Base-by-base conservation (phyloP, 371 early-diverging fungal genomes). In the Apophysomyces ossiformis region DNA sequence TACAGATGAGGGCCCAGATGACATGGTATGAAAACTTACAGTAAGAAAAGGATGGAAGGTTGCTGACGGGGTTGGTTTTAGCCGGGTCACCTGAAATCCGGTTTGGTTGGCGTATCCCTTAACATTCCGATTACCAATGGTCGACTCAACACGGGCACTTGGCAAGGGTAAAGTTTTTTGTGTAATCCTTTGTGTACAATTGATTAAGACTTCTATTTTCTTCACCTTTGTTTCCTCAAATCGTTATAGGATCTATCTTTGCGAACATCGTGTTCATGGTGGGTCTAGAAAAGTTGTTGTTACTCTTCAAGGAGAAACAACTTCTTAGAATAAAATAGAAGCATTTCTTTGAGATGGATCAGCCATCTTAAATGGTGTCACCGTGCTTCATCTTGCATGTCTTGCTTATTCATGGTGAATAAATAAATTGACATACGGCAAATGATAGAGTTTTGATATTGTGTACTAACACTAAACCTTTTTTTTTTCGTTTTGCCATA, bases 51-150 rank as follows among this genome's bases (percentile, higher is more conserved):
- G 13, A 37, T 13, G 21, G 26, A 36, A 5, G 7, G 56, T 74
- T 79, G 79, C 66, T 67, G 47, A 54, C 66, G 37, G 18, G 37
- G 36, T 13, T 66, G 60, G 37, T 57, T 43, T 3, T 70, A 87
- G 91, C 94, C 96, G 39, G 96, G 92, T 0, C 97, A 97, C 73
- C 81, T 95, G 45, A 97, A 96, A 75, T 84, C 87, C 41, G 89
- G 92, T 12, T 72, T 96, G 35, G 74, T 96, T 50, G 97, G 97
- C 32, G 92, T 87, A 0, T 93, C 93, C 1, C 82, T 97, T 26
- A 93, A 90, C 67, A 92, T 97, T 47, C 97, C 97, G 0, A 90
- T 97, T 46, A 84, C 84, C 8, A 82, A 94, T 41, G 96, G 96
- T 1, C 73, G 76, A 37, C 73, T 97, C 15, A 90, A 87, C 21